Percentiles rank a stretch among this genome's conserved stretches.
Conservation (phyloP, 2,329 filamentous ascomycete genomes). For the Karstenula rhodostoma region DNA sequence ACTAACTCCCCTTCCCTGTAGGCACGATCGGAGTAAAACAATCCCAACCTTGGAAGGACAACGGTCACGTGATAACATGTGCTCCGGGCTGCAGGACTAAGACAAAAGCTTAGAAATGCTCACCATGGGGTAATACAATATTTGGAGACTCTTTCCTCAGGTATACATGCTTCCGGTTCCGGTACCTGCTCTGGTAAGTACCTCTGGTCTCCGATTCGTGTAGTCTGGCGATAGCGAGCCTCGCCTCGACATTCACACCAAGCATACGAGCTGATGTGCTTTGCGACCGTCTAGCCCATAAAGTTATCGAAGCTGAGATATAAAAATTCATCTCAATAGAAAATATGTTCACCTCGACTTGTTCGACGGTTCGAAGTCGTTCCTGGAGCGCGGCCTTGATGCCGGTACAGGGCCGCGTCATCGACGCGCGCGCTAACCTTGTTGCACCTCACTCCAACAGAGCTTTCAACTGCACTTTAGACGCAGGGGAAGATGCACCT, state of each 20-base stretch:
- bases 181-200: too few species aligned
- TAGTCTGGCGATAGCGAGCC: neutral
- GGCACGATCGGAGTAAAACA: too few species aligned
- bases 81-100: too few species aligned
- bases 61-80: too few species aligned
- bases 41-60: too few species aligned
- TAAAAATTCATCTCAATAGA: neutral
- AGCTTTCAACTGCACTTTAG: neutral
- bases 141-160: too few species aligned
- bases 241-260: neutral
- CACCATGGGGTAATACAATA: too few species aligned
- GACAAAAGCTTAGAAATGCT: too few species aligned
- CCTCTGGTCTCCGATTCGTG: too few species aligned
- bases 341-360: neutral
- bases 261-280: neutral
- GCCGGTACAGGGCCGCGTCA: slow-evolving; percentile 4
- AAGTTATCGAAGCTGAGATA: neutral
- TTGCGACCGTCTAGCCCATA: neutral
- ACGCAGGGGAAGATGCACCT: neutral
- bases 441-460: neutral
- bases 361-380: neutral
- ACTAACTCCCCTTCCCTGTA: too few species aligned
- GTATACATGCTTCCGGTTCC: too few species aligned
- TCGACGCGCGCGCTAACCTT: slow-evolving; percentile 3
- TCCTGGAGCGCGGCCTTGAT: neutral